These are phyloP conservation scores for Lasiodiplodia hormozganensis DNA, from an alignment of 2,329 filamentous ascomycete genomes.

Conservation along the genomic window DNA sequence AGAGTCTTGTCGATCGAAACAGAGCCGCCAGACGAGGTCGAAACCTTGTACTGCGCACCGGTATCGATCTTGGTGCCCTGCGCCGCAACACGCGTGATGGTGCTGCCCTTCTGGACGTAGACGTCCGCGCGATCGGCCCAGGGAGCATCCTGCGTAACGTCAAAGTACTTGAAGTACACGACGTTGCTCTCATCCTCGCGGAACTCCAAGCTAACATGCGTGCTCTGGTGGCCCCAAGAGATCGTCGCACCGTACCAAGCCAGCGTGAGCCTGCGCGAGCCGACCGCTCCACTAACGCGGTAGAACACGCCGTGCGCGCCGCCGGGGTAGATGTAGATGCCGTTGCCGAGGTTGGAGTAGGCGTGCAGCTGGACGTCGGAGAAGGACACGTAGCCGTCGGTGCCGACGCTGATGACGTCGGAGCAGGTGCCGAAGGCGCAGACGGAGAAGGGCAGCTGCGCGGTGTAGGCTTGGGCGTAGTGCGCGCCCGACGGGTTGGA, in stretches of 20 bases:
- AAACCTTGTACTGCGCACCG: background rate
- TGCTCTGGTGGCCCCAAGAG: background rate
- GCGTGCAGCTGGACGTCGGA: background rate
- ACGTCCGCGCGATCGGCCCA: background rate
- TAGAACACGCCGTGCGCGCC: background rate
- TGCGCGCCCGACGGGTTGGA: background rate
- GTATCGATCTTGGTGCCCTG: background rate
- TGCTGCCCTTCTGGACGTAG: background rate
- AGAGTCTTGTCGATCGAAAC: background rate
- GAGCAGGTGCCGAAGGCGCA: background rate
- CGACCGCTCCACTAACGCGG: background rate
- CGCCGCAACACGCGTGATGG: background rate
- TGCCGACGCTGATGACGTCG: background rate
- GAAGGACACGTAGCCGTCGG: background rate
- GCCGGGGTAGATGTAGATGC: conserved; percentile 7
- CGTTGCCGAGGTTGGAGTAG: background rate
- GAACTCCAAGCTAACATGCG: background rate
- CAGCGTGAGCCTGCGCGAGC: background rate
- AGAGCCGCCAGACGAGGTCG: background rate
- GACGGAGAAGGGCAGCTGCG: background rate
- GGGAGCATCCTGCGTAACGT: background rate
- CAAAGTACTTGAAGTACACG: background rate
- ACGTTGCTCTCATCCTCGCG: background rate
- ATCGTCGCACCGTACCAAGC: background rate
- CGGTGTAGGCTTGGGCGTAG: background rate